These are phyloP conservation scores for Xylaria sp. DNA, from an alignment of 2,329 filamentous ascomycete genomes.

Conservation along the genomic window DNA sequence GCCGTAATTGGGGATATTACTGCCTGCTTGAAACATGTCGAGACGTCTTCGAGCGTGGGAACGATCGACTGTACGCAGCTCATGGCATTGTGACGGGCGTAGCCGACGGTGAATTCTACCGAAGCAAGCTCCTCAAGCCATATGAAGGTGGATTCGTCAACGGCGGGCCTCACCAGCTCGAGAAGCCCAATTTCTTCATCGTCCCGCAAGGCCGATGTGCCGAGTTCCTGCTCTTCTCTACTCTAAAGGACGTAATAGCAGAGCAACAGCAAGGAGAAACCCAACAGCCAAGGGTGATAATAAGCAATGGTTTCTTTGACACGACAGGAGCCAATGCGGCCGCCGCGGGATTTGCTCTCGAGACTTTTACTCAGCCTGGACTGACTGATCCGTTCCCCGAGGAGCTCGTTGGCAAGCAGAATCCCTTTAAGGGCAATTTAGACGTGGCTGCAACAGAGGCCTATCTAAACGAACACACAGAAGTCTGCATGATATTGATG, in stretches of 20 bases:
- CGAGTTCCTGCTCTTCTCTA: constrained; percentile 41
- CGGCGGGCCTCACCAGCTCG: constrained; percentile 38
- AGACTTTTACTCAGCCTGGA: constrained; percentile 38
- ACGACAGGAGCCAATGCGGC: constrained; percentile 40
- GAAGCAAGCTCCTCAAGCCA: constrained; percentile 26
- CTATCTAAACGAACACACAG: constrained; percentile 27
- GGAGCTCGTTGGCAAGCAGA: constrained; percentile 33
- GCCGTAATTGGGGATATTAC: constrained; percentile 44
- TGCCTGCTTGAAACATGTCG: constrained; percentile 43
- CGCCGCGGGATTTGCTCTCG: constrained; percentile 35
- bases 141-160: constrained; percentile 40
- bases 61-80: constrained; percentile 19
- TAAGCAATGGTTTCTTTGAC: constrained; percentile 44
- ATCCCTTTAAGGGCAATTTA: constrained; percentile 39
- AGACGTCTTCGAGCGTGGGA: constrained; percentile 42
- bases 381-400: constrained; percentile 33
- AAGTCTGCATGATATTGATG: constrained; percentile 38
- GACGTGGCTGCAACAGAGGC: constrained; percentile 35
- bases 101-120: constrained; percentile 15
- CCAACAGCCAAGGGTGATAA: constrained; percentile 17
- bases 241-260: constrained; percentile 28
- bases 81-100: constrained; percentile 27
- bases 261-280: background rate
- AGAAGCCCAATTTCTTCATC: constrained; percentile 42
- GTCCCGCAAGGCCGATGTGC: constrained; percentile 44